Base-by-base conservation (phyloP, 106 monocot genomes). In the Gastrodia elata region DNA sequence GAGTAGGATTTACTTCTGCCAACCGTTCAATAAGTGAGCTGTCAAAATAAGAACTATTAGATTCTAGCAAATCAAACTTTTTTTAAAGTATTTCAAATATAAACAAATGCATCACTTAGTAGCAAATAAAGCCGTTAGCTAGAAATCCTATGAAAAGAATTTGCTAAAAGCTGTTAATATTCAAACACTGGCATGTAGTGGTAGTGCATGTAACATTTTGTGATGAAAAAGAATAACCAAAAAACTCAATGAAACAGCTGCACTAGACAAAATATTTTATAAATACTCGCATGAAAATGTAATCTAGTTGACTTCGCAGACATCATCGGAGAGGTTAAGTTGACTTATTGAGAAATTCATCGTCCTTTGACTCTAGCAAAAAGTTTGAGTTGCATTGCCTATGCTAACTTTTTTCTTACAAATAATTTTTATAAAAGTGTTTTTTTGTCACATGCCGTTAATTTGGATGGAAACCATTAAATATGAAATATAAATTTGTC, bases 1-100 rank as follows among this genome's bases (percentile, higher is more conserved):
- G 88, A 49, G 81, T 76, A 5, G 88, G 86, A 76, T 88, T 94
- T 69, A 94, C 88, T 84, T 88, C 86, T 39, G 82, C 88, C 58
- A 94, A 75, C 68, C 91, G 91, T 58, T 91, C 91, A 75, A 94
- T 73, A 65, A 91, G 83, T 40, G 36, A 88, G 46, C 94, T 91
- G 84, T 78, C 33, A 34, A 38, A 32, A 61, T 32, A 10, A 13
- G 13, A 11, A 61, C 27, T 61, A 32, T 61, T 61, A 30, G 61
- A 32, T 13, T 61, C 5, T 25, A 56, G 28, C 7, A 59, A 59
- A 28, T 28, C 8, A 32, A 61, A 61, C 5, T 13, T 30, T 30
- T 10, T 33, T 57, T 4, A 57, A 25, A 57, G n/a, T 57, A 0
- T 25, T 57, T 30, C 30, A 13, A 14, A 5, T 33, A 59, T 28